Conservation (phyloP, 106 monocot genomes). For the Dioscorea zingiberensis region DNA sequence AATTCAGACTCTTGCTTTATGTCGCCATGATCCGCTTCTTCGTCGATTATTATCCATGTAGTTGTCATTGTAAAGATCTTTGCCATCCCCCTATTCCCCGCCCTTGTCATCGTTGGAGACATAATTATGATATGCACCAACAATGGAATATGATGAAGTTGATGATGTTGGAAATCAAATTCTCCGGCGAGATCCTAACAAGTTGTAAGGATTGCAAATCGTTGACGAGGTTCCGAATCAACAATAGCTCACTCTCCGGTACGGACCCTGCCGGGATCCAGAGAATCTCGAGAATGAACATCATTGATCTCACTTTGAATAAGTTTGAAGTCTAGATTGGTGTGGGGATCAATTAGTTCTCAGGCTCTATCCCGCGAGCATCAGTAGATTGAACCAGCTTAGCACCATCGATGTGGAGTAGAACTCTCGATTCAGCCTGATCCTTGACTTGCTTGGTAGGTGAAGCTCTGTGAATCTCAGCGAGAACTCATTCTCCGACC, state of each 20-base stretch:
- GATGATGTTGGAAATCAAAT: conserved; percentile 65
- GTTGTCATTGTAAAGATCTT: too few relatives aligned
- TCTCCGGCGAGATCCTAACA: conserved; percentile 71
- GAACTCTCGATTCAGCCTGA: conserved; percentile 44
- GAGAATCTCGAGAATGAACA: conserved; percentile 48
- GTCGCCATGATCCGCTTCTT: too few relatives aligned
- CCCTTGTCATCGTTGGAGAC: too few relatives aligned
- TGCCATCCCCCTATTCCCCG: too few relatives aligned
- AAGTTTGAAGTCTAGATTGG: conserved; percentile 41
- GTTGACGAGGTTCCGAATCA: conserved; percentile 60
- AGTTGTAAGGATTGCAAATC: conserved; percentile 54
- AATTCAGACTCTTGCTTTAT: too few relatives aligned
- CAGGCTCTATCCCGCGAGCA: conserved; percentile 57
- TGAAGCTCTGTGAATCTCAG: conserved; percentile 44
- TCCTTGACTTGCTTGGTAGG: conserved; percentile 34
- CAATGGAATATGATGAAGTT: conserved; percentile 63
- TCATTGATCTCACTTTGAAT: conserved; percentile 58
- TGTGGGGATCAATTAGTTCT: conserved; percentile 42
- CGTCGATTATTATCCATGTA: too few relatives aligned
- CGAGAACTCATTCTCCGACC: conserved; percentile 52
- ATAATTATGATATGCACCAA: conserved; percentile 82
- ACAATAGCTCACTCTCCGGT: conserved; percentile 66
- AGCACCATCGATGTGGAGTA: conserved; percentile 17
- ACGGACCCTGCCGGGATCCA: conserved; percentile 51
- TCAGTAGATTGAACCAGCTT: conserved; percentile 32